A percentile compares a stretch with the other conserved stretches of the same genome.
Conservation (phyloP, 2,329 filamentous ascomycete genomes). For the Fusarium sp. region DNA sequence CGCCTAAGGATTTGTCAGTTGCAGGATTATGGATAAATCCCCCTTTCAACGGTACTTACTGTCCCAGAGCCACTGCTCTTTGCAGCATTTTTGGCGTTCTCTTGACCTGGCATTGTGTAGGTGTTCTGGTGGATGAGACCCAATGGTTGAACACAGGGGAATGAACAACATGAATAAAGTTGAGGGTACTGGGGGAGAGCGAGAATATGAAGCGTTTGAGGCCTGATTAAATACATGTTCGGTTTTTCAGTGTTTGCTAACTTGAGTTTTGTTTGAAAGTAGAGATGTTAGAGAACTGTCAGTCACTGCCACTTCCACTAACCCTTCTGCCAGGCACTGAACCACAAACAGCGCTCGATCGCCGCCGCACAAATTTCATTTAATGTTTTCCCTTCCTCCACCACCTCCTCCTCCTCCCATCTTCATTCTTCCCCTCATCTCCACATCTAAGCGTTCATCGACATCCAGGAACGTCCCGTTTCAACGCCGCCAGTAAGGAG, state of each 20-base stretch:
- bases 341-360: background rate
- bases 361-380: rapidly evolving
- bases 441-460: background rate
- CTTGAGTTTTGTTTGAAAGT: background rate
- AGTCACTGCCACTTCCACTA: background rate
- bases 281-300: background rate
- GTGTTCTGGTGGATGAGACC: too few species aligned
- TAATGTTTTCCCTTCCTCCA: rapidly evolving
- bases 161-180: background rate
- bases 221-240: rapidly evolving
- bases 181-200: rapidly evolving
- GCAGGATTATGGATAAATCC: rapidly evolving
- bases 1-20: background rate
- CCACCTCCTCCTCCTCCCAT: rapidly evolving
- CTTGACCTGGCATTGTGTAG: background rate
- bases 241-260: too few species aligned
- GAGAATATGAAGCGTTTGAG: rapidly evolving
- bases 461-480: background rate
- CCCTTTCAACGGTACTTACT: background rate
- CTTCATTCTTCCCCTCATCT: background rate
- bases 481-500: too few species aligned
- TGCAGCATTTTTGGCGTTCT: background rate
- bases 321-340: background rate
- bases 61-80: too few species aligned
- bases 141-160: rapidly evolving